A percentile compares a stretch with the other conserved stretches of the same genome.
phyloP scores from a whole-genome alignment of 78 protist genomes.

The Cavenderia fasciculata region DNA sequence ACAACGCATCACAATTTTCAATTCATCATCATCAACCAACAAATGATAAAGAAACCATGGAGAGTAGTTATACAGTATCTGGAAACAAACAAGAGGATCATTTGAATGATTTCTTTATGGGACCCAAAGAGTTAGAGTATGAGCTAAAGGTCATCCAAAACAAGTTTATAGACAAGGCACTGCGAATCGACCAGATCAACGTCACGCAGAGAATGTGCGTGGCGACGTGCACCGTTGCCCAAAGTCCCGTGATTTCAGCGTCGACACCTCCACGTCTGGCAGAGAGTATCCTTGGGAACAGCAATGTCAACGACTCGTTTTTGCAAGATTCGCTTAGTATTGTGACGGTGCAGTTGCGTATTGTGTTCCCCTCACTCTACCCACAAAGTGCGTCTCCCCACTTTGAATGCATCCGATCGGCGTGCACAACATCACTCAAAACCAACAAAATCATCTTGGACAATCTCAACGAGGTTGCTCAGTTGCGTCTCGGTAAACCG shows the following conservation, averaged over 20 bases:
- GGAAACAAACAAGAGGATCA: no score
- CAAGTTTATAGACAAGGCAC: constrained; percentile 26
- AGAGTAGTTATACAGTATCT: no score
- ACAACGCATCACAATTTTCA: no score
- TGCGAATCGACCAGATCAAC: constrained; percentile 58
- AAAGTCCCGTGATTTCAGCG: background rate
- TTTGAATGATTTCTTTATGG: background rate
- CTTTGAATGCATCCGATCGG: constrained; percentile 42
- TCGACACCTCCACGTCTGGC: background rate
- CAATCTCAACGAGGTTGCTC: constrained; percentile 1
- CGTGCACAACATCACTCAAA: constrained; percentile 42
- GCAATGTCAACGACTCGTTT: background rate
- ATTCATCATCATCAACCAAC: no score
- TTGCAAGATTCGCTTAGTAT: constrained; percentile 18
- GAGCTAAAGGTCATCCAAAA: constrained; percentile 53
- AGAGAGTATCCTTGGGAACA: background rate
- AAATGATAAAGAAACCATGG: no score
- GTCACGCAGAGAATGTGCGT: constrained; percentile 28
- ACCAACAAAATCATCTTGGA: constrained; percentile 10
- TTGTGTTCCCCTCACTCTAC: constrained; percentile 64
- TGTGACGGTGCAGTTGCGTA: constrained; percentile 33
- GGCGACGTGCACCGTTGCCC: constrained; percentile 37
- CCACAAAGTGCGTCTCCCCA: constrained; percentile 70
- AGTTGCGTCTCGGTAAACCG: background rate
- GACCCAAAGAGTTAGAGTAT: constrained; percentile 40